Percentiles rank a stretch among this genome's conserved stretches.
Evolutionary conservation across 179 eudicot species (phyloP).

Genomic region (Beta corolliflora): DNA sequence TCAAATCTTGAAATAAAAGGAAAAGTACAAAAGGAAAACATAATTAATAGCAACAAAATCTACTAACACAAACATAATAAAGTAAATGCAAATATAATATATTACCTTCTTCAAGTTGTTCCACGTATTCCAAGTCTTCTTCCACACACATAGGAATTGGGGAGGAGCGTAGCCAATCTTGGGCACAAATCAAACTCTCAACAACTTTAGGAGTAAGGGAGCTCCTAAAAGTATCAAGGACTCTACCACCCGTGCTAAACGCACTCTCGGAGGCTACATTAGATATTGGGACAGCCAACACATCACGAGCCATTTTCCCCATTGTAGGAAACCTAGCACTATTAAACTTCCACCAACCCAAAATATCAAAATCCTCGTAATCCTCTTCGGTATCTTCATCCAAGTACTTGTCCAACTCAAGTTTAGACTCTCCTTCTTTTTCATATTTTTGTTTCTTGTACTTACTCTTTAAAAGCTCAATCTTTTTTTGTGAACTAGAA

Average conservation of each 20-base stretch:
- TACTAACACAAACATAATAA: too few species aligned
- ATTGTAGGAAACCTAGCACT: neutral
- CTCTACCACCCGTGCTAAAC: conserved; percentile 15
- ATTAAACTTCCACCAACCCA: neutral
- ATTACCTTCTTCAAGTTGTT: neutral
- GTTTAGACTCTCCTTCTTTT: neutral
- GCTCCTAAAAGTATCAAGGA: conserved; percentile 6
- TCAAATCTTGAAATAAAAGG: too few species aligned
- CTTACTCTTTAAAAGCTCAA: neutral
- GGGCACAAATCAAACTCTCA: neutral
- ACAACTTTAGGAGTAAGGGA: neutral
- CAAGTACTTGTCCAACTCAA: neutral
- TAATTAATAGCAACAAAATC: too few species aligned
- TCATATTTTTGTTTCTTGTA: neutral
- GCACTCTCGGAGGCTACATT: conserved; percentile 11
- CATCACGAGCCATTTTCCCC: conserved; percentile 9
- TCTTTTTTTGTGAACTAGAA: neutral
- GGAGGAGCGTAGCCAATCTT: neutral
- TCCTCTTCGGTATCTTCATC: neutral
- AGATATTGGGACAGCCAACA: conserved; percentile 7
- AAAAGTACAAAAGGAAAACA: too few species aligned
- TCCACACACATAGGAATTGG: neutral
- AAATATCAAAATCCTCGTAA: neutral
- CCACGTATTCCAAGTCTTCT: neutral
- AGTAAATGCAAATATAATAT: too few species aligned